Conservation (phyloP, 2,329 filamentous ascomycete species). For the Mycosphaerella sp. region DNA sequence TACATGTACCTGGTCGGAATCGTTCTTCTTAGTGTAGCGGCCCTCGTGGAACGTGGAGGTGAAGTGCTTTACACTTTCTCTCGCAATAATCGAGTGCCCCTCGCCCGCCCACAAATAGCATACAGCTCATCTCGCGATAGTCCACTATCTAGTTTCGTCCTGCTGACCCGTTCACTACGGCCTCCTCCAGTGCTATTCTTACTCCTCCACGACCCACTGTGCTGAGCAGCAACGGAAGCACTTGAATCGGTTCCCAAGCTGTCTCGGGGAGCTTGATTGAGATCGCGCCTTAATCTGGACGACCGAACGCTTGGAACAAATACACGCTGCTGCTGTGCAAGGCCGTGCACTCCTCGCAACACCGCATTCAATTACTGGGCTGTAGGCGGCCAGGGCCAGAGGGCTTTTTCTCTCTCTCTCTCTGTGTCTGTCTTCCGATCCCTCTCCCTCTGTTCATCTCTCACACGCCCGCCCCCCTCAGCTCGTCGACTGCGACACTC, state of each 20-base stretch:
- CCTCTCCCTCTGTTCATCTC: no score
- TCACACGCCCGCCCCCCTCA: no score
- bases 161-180: not conserved
- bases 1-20: no score
- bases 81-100: not conserved
- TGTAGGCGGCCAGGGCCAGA: not conserved
- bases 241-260: not conserved
- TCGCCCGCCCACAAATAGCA: conserved; percentile 4
- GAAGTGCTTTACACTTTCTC: not conserved
- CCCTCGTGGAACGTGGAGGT: no score
- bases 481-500: not conserved
- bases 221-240: not conserved
- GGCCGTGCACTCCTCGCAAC: not conserved
- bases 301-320: not conserved
- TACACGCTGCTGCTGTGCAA: not conserved
- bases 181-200: not conserved
- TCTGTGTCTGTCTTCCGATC: no score
- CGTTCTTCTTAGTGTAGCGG: no score
- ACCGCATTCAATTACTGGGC: not conserved
- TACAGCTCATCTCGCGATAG: not conserved
- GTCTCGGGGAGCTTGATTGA: conserved; percentile 6
- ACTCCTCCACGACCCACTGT: not conserved
- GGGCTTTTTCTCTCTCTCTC: no score
- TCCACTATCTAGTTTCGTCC: not conserved
- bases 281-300: not conserved